These are phyloP conservation scores for Amphibolis antarctica DNA, from an alignment of 106 monocot species.

Conservation along the genomic window DNA sequence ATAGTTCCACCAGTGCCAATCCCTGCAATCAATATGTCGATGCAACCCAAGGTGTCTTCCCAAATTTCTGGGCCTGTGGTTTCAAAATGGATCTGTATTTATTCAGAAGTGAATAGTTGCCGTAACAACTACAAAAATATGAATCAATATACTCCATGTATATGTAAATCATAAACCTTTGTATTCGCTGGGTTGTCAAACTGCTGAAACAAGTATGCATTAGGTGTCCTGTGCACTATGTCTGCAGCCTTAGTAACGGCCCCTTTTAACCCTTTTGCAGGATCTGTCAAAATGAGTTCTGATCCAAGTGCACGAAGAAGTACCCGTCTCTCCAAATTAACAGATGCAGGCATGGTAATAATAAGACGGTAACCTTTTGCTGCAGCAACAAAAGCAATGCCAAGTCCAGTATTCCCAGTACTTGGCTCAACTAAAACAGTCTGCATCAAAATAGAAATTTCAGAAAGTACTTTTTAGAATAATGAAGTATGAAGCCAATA, in stretches of 20 bases:
- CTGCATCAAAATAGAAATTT: slow-evolving; percentile 20
- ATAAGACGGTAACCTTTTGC: slow-evolving; percentile 81
- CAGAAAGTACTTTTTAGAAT: neutral
- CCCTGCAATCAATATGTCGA: slow-evolving; percentile 75
- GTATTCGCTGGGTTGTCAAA: slow-evolving; percentile 80
- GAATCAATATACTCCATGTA: neutral
- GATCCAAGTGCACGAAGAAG: slow-evolving; percentile 79
- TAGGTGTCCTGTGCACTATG: slow-evolving; percentile 47
- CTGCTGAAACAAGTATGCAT: slow-evolving; percentile 90
- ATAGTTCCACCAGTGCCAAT: slow-evolving; percentile 97
- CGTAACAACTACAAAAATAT: neutral
- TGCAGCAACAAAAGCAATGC: slow-evolving; percentile 86
- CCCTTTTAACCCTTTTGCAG: slow-evolving; percentile 72
- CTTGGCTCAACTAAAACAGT: slow-evolving; percentile 81
- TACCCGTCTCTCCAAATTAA: slow-evolving; percentile 70
- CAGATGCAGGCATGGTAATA: slow-evolving; percentile 79
- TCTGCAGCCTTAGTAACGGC: slow-evolving; percentile 80
- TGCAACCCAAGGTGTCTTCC: slow-evolving; percentile 79
- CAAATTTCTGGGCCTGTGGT: slow-evolving; percentile 98
- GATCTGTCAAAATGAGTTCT: slow-evolving; percentile 79
- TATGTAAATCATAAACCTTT: slow-evolving; percentile 38
- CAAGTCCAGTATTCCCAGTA: slow-evolving; percentile 79
- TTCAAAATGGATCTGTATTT: slow-evolving; percentile 94
- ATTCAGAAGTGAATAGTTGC: slow-evolving; percentile 19
- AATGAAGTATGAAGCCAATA: neutral